Base-by-base conservation (phyloP, 768 basidiomycete genomes). In the Panaeolus papilionaceus region DNA sequence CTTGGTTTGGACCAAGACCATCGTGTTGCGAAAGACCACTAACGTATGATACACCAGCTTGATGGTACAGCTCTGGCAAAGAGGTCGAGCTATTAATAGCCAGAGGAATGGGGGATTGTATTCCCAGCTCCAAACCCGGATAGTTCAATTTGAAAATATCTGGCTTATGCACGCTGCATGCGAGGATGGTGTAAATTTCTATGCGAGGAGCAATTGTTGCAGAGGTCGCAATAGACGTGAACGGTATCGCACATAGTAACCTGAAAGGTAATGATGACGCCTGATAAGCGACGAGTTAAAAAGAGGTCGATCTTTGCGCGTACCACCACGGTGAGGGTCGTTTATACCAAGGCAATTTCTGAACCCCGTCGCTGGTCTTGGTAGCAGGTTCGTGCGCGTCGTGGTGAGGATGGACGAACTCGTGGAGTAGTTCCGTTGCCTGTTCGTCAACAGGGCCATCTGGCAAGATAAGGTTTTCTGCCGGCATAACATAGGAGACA, bases 241-340 rank as follows among this genome's bases (percentile, higher is more conserved):
- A 75, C 12, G 90, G 88, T 28, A 87, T 74, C 6, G 82, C 73
- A 14, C 78, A 74, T 14, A 94, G 69, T 44, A 92, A 74, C 92
- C 93, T 94, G 73, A 14, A 38, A 61, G 18, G n/a, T 38, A 38
- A 23, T 42, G 18, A 62, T 44, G 62, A 68, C 16, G 9, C 20
- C 45, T 33, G 61, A 64, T 65, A 54, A 65, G 54, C 51, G 26
- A 28, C 62, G 23, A 8, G 45, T 26, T 64, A 14, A 64, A 39
- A 58, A 37, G 54, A 58, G 54, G 54, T 38, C 37, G 7, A 28
- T 10, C 54, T 42, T 10, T 23, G 16, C 8, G 79, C 87, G 71
- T 69, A 93, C 93, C 92, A 94, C 79, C 82, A 84, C 0, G 91
- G 83, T 0, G 92, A 92, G 3, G 93, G 91, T 47, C 85, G 80